Evolutionary conservation across 352 stramenopile species (phyloP), one percentile per base, ranked within the genome.

Genomic region (Phytopythium vexans): DNA sequence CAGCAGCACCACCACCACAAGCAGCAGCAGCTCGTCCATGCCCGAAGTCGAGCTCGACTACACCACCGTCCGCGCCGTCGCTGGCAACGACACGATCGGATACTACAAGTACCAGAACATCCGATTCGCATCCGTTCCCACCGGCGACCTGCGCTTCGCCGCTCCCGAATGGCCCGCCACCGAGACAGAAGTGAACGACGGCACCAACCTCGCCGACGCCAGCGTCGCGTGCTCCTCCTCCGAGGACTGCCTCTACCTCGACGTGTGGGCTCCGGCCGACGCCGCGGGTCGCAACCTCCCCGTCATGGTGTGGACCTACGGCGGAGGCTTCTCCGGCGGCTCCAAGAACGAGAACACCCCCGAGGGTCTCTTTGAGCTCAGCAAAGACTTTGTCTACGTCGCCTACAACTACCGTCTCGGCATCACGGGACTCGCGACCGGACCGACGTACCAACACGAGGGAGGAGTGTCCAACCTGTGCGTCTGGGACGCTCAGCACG

Each of bases 221-320:
- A 54, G 66, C 43, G 54, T 61, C 7, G 46, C 16, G 27, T 61
- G 54, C 40, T 42, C 46, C 4, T 56, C 54, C 8, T 55, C 52
- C 1, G 62, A 70, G 34, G 57, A 70, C 49, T 70, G 62, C 34
- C 53, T 70, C 10, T 66, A 57, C 38, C 52, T 70, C 21, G 61
- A 70, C 15, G 62, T 70, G 16, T 70, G 54, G 39, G 49, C 52
- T 3, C 57, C 56, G 6, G 52, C 49, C n/a, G 48, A 52, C 7
- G 51, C 52, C 5, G 35, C 39, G 6, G n/a, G n/a, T n/a, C n/a
- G n/a, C n/a, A 70, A 70, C 34, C 49, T 62, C 2, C 62, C 62
- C n/a, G 57, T 70, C 1, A 60, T 70, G 56, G 62, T 70, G 9
- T 70, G 62, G 62, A 60, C 50, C 33, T 55, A 66, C 36, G 62